Base-by-base conservation (phyloP, 2,329 filamentous ascomycete species). In the Ascochyta koolunga region DNA sequence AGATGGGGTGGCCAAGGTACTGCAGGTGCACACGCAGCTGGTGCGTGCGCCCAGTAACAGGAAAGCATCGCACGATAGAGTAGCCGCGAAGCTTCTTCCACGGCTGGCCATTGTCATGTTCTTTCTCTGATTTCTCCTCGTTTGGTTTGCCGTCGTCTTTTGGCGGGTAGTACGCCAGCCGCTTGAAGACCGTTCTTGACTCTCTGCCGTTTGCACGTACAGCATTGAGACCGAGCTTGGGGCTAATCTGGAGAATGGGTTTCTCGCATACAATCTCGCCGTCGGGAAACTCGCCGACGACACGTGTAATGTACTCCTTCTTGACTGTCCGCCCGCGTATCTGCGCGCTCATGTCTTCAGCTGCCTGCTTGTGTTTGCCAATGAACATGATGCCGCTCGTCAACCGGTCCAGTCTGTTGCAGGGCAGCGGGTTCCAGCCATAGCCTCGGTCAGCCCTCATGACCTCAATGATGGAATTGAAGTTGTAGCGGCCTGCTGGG, bases 301-400 rank as follows among this genome's bases (percentile, higher is more conserved):
- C 95, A 33, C 95, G 84, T 3, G 93, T 93, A 21, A 99, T 82
- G 69, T 99, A 99, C 74, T 99, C 95, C 73, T 99, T 99, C 65
- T 91, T 87, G 32, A 99, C 90, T 0, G 89, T 93, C 31, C 95
- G 84, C 5, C 83, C 84, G 62, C 86, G 84, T 54, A 99, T 90
- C 74, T 96, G 89, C 36, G 82, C 78, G 49, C 88, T 86, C 62
- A 99, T 83, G 27, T 82, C 81, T 60, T 93, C 91, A 0, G 95
- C 93, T 0, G 90, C 90, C 67, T 86, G 85, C 32, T 87, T 82
- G 59, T 90, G 87, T 77, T 99, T 99, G 24, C 89, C 95, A 65
- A 99, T 87, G 74, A 99, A 99, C 93, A 99, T 98, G 71, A 99
- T 90, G 42, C 95, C 95, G 65, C 91, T 96, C 0, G 95, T 99